These are phyloP conservation scores for Solanum infundibuliforme DNA, from an alignment of 257 asterid species.

Conservation along the genomic window DNA sequence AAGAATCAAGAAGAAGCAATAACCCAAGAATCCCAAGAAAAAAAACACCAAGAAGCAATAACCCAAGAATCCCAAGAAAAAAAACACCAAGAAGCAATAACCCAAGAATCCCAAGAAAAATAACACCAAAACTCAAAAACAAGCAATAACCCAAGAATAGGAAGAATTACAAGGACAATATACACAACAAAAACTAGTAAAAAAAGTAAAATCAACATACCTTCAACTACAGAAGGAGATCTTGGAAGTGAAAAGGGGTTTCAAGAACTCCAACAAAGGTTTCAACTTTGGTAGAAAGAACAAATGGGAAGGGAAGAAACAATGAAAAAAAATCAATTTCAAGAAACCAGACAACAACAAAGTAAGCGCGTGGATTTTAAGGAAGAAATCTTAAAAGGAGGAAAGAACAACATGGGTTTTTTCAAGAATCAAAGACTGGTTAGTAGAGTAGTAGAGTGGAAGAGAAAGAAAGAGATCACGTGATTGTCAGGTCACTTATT, in stretches of 20 bases:
- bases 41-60: not conserved
- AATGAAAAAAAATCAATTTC: not conserved
- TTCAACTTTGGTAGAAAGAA: not conserved
- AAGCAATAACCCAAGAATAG: not conserved
- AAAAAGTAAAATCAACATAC: not conserved
- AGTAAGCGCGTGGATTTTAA: slow-evolving; percentile 13
- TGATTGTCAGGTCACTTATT: slow-evolving; percentile 49
- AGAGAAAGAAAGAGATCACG: slow-evolving; percentile 30
- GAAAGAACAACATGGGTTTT: not conserved
- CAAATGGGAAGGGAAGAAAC: not conserved
- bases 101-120: not conserved
- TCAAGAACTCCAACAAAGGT: not conserved
- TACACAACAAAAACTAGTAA: not conserved
- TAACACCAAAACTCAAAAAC: not conserved
- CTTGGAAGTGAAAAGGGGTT: slow-evolving; percentile 3
- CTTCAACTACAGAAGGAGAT: slow-evolving; percentile 5
- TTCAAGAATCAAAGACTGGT: not conserved
- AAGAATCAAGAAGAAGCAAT: not conserved
- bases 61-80: not conserved
- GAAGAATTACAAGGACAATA: not conserved
- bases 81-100: not conserved
- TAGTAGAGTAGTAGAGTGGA: not conserved
- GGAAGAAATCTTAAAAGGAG: not conserved
- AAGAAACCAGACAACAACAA: slow-evolving; percentile 1
- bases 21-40: not conserved